Base-by-base conservation (phyloP, 805 yeast genomes). In the Pichia californica region DNA sequence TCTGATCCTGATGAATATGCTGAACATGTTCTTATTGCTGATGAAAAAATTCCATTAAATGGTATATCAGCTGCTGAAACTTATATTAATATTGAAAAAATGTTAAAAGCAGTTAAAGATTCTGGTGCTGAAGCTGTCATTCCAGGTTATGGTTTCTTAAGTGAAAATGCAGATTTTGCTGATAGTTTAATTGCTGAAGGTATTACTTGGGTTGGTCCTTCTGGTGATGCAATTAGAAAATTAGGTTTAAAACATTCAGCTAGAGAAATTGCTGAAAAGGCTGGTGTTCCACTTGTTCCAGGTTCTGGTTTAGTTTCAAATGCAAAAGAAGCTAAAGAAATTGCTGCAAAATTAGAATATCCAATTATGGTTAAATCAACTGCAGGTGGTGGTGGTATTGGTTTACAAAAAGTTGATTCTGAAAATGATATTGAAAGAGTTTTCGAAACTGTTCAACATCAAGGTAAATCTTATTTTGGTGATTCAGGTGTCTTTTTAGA, bases 301-400 rank as follows among this genome's bases (percentile, higher is more conserved):
- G 99, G 99, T 39, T 85, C 97, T 14, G 94, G 88, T 8, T 71
- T 93, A 52, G 80, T 91, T 30, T 68, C 75, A 2, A 68, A 77
- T 49, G 73, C 89, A 11, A 73, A 73, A 10, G 96, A 85, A 55
- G 98, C 98, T 4, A 69, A 71, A 45, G 72, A 67, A 47, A 76
- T 82, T 49, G 98, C 96, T 14, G 79, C 76, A 15, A 67, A 75
- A 54, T 69, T 91, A 40, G 84, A 76, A 45, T 93, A 87, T 56
- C 98, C 98, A 25, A 78, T 91, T 28, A 91, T 91, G 98, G 86
- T 93, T 40, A 91, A 91, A 66, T 84, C 95, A 21, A 93, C 99
- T 48, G 98, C 98, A 21, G 99, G 99, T 61, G 99, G 99, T 58
- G 99, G 99, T 65, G 99, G 99, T 67, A 91, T 91, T 58, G 99